These are phyloP conservation scores for Stenocarpella maydis DNA, from an alignment of 2,329 filamentous ascomycete genomes.

Conservation along the genomic window DNA sequence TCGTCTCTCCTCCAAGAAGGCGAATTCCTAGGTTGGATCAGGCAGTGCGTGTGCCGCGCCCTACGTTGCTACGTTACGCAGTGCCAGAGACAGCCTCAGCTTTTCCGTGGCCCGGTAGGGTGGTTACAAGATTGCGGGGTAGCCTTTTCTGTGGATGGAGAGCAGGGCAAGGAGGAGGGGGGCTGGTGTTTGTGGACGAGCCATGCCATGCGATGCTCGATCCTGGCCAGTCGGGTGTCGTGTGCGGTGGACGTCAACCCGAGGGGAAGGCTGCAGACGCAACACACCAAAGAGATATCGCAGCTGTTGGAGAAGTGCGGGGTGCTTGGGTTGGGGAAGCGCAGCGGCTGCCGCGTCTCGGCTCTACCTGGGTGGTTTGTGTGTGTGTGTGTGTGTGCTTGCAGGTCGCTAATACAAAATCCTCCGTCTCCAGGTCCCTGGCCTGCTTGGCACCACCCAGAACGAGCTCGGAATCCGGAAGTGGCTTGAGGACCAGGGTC, in stretches of 20 bases:
- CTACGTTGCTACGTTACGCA: neutral
- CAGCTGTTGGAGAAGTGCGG: conserved; percentile 16
- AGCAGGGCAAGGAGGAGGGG: conserved; percentile 13
- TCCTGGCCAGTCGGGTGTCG: neutral
- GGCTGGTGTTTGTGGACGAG: conserved; percentile 4
- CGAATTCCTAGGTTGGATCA: neutral
- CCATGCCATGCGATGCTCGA: neutral
- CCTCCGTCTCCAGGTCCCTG: conserved; percentile 65
- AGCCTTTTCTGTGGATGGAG: conserved; percentile 11
- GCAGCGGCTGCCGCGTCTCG: conserved; percentile 3
- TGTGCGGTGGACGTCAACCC: neutral
- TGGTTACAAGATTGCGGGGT: conserved; percentile 30
- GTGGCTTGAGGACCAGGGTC: conserved; percentile 97
- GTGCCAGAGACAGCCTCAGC: neutral
- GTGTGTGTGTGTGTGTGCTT: no score
- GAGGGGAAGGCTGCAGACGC: no score
- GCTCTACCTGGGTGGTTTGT: no score
- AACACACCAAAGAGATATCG: neutral
- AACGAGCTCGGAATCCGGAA: conserved; percentile 97
- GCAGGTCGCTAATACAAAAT: conserved; percentile 21
- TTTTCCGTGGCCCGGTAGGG: conserved; percentile 13
- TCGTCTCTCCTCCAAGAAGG: neutral
- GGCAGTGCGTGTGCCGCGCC: neutral
- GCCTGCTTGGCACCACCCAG: conserved; percentile 92
- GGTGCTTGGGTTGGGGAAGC: conserved; percentile 2